A percentile compares a stretch with the other conserved stretches of the same genome.
phyloP scores from a whole-genome alignment of 2,329 filamentous ascomycete species.

The Arthroderma uncinatum region DNA sequence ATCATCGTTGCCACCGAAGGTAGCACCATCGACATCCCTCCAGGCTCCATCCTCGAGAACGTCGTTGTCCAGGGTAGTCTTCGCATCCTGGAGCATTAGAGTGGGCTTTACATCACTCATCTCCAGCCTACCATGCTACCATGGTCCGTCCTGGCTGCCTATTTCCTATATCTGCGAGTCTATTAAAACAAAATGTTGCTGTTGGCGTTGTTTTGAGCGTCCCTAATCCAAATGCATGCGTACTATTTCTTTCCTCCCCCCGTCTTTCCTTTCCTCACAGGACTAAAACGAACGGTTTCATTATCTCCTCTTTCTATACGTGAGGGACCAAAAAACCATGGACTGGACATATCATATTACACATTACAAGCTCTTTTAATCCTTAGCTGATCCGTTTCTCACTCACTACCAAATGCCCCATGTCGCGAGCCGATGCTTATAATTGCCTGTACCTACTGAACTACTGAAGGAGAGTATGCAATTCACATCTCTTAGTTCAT shows the following conservation, averaged over 20 bases:
- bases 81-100: slow-evolving; percentile 57
- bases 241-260: neutral
- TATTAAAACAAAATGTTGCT: neutral
- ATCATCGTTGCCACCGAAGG: slow-evolving; percentile 98
- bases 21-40: slow-evolving; percentile 93
- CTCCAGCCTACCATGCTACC: neutral
- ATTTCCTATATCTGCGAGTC: neutral
- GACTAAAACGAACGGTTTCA: neutral
- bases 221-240: neutral
- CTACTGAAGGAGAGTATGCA: neutral
- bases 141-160: neutral
- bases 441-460: neutral
- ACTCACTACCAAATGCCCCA: neutral
- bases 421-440: neutral
- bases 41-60: slow-evolving; percentile 94
- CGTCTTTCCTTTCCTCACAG: neutral
- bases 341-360: neutral
- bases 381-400: neutral
- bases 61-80: slow-evolving; percentile 97
- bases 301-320: neutral
- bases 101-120: neutral
- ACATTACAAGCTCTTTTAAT: neutral
- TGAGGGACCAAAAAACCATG: neutral
- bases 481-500: neutral
- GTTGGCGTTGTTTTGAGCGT: slow-evolving; percentile 6